phyloP scores from a whole-genome alignment of 1,139 yeast genomes.

The Spathaspora sp. region DNA sequence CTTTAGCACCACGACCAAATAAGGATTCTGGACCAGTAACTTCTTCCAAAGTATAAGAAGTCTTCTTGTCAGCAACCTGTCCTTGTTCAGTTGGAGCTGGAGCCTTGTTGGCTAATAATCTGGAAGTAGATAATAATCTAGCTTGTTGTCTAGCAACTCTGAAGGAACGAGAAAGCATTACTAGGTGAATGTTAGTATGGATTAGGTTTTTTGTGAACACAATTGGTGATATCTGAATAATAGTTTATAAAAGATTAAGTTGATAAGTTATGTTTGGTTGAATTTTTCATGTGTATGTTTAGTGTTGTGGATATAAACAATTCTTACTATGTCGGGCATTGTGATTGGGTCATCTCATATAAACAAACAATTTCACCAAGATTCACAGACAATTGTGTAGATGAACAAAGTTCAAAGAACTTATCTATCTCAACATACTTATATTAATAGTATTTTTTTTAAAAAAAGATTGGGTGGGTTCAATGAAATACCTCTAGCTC shows the following conservation, averaged over 20 bases:
- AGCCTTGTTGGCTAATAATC: slow-evolving; percentile 22
- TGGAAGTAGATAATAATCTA: slow-evolving; percentile 43
- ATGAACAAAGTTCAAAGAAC: not conserved
- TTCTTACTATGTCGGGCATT: not conserved
- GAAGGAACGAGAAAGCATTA: slow-evolving; percentile 40
- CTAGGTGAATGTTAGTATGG: slow-evolving; percentile 25
- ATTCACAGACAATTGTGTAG: not conserved
- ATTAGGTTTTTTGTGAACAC: not conserved
- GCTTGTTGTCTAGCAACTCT: slow-evolving; percentile 37
- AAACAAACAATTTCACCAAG: not conserved
- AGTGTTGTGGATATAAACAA: not conserved
- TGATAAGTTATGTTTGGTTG: not conserved
- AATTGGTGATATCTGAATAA: not conserved
- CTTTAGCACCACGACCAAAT: slow-evolving; percentile 86
- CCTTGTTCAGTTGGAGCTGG: slow-evolving; percentile 14
- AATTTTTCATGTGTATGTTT: not conserved
- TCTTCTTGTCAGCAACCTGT: slow-evolving; percentile 36
- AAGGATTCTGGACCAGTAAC: slow-evolving; percentile 79
- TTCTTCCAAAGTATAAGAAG: slow-evolving; percentile 71
- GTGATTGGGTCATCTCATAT: not conserved
- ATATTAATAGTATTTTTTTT: not conserved
- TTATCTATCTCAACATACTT: not conserved
- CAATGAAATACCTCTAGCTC: not conserved
- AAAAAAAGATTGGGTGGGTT: not conserved
- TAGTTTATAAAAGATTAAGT: not conserved